phyloP scores from a whole-genome alignment of 495 filamentous ascomycete genomes.

The Recurvomyces mirabilis region DNA sequence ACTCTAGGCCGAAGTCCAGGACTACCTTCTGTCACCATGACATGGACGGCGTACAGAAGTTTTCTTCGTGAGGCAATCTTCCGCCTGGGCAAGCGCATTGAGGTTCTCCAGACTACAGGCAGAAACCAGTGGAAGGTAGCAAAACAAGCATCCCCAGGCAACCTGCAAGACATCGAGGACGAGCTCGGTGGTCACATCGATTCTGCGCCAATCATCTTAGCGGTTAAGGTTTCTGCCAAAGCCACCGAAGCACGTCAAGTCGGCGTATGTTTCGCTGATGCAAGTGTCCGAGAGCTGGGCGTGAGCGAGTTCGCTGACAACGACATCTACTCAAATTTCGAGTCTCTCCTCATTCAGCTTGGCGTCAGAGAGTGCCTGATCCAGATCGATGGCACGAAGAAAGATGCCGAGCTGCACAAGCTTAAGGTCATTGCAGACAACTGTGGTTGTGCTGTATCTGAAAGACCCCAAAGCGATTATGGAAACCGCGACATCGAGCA shows the following conservation, averaged over 20 bases:
- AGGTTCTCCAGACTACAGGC: constrained; percentile 70
- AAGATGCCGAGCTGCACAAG: constrained; percentile 84
- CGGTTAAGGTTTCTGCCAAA: constrained; percentile 82
- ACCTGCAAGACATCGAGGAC: constrained; percentile 94
- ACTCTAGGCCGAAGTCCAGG: constrained; percentile 76
- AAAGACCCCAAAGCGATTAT: constrained; percentile 66
- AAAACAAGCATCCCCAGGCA: constrained; percentile 81
- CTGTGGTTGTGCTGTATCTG: constrained; percentile 79
- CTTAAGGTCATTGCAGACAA: constrained; percentile 78
- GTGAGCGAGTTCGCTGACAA: constrained; percentile 98
- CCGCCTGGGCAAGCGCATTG: constrained; percentile 75
- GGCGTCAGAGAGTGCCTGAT: constrained; percentile 91
- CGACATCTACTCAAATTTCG: constrained; percentile 95
- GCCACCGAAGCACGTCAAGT: constrained; percentile 76
- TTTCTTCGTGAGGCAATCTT: constrained; percentile 93
- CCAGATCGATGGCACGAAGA: constrained; percentile 60
- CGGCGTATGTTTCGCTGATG: constrained; percentile 96
- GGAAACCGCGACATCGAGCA: constrained; percentile 91
- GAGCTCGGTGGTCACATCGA: constrained; percentile 84
- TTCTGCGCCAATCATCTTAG: constrained; percentile 81
- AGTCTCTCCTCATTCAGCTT: constrained; percentile 89
- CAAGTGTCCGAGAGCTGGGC: constrained; percentile 87
- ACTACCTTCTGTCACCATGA: constrained; percentile 86
- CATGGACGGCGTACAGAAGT: constrained; percentile 83
- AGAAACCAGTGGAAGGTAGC: constrained; percentile 81